Evolutionary conservation across 1,284 basidiomycete species (phyloP).

Genomic region (Heterobasidion irregulare): DNA sequence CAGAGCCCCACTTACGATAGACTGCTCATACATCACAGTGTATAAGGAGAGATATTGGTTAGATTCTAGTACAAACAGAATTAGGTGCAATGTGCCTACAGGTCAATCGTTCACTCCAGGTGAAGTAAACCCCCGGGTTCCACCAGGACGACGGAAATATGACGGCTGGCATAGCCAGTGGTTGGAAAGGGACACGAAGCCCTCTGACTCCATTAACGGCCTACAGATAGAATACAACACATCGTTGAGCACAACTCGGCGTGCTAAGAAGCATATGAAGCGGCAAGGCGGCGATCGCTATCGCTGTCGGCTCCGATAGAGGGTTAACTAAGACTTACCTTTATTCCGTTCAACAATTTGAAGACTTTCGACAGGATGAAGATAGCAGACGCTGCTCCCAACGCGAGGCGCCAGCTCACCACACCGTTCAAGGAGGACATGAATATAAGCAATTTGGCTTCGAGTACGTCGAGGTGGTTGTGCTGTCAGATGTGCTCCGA

Average conservation of each 20-base stretch:
- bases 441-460: no score
- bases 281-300: background rate
- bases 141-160: conserved; percentile 13
- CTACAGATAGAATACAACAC: conserved; percentile 2
- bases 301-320: background rate
- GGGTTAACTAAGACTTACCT: conserved; percentile 1
- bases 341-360: conserved; percentile 7
- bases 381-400: background rate
- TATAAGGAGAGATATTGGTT: background rate
- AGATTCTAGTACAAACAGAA: background rate
- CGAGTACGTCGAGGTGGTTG: no score
- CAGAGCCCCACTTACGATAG: conserved; percentile 8
- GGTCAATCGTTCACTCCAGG: conserved; percentile 12
- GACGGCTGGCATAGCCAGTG: conserved; percentile 9
- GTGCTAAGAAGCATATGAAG: background rate
- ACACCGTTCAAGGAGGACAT: background rate
- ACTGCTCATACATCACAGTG: conserved; percentile 1
- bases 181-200: conserved; percentile 10
- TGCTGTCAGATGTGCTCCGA: no score
- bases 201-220: conserved; percentile 10
- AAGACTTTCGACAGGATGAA: conserved; percentile 7
- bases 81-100: conserved; percentile 4
- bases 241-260: background rate
- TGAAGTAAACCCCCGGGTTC: conserved; percentile 13
- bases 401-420: background rate